Percentiles rank a stretch among this genome's conserved stretches.
Conservation (phyloP, 2,329 filamentous ascomycete species). For the Penicillium sclerotiorum region DNA sequence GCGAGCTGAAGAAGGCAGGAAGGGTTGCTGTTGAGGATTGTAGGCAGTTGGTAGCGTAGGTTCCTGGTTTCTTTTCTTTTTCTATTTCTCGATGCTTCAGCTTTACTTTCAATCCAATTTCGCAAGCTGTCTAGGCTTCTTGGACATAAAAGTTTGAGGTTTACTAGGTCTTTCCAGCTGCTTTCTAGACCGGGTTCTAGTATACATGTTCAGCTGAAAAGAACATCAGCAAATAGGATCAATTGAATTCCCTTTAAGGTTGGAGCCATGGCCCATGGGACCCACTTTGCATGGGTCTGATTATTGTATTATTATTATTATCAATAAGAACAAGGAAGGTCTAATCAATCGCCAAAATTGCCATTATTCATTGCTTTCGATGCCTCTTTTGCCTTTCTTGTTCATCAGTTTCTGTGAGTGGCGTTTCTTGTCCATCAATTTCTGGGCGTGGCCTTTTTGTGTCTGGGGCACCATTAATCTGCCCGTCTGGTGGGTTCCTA, state of each 20-base stretch:
- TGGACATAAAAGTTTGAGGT: no score
- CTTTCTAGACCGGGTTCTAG: no score
- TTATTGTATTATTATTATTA: no score
- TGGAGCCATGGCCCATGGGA: no score
- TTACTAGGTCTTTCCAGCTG: no score
- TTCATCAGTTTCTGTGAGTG: background rate
- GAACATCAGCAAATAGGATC: no score
- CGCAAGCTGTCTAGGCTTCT: no score
- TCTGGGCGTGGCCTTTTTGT: background rate
- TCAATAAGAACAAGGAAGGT: background rate
- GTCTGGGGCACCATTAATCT: background rate
- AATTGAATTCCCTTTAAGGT: no score
- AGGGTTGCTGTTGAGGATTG: conserved; percentile 75
- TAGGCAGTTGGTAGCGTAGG: conserved; percentile 48
- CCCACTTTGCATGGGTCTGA: no score
- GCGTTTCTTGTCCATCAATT: no score
- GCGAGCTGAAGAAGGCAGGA: conserved; percentile 82
- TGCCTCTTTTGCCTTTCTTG: background rate
- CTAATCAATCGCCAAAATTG: background rate
- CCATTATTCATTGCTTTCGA: background rate
- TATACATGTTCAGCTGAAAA: no score
- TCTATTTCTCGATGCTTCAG: background rate
- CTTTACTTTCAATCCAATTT: no score
- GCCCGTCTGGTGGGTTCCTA: background rate
- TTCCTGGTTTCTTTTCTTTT: background rate